A percentile compares a stretch with the other conserved stretches of the same genome.
These are phyloP conservation scores for Jatropha podagrica DNA, from an alignment of 441 rosid species.

Conservation along the genomic window DNA sequence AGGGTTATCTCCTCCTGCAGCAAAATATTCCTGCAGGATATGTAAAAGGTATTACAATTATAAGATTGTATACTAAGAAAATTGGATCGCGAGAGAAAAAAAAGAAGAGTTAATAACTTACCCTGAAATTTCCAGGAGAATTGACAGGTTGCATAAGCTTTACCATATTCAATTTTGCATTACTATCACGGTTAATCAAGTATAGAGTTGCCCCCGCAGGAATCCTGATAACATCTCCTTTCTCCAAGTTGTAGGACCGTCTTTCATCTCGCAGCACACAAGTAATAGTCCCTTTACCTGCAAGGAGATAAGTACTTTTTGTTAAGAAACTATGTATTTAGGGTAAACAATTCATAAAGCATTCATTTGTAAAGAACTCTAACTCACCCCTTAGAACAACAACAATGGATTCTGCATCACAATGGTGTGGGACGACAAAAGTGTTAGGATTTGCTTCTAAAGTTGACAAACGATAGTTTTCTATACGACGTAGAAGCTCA, in stretches of 20 bases:
- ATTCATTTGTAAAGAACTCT: neutral
- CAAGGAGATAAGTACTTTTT: neutral
- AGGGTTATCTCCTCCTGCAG: constrained; percentile 33
- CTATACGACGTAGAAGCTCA: constrained; percentile 40
- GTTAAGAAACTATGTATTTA: neutral
- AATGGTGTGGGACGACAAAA: constrained; percentile 49
- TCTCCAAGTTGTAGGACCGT: constrained; percentile 35
- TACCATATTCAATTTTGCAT: constrained; percentile 36
- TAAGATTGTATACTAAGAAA: neutral
- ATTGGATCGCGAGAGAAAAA: neutral
- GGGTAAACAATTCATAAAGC: neutral
- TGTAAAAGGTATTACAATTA: neutral
- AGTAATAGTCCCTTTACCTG: constrained; percentile 45
- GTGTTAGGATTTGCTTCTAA: constrained; percentile 49
- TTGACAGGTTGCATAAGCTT: constrained; percentile 38
- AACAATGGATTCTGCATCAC: constrained; percentile 41
- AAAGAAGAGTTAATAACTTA: neutral
- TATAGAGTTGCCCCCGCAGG: constrained; percentile 44
- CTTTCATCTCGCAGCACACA: constrained; percentile 37
- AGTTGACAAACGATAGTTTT: constrained; percentile 39
- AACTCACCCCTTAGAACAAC: constrained; percentile 40
- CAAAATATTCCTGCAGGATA: constrained; percentile 35
- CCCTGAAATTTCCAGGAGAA: constrained; percentile 42
- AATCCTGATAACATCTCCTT: constrained; percentile 42
- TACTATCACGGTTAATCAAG: constrained; percentile 34